Percentiles rank a stretch among this genome's conserved stretches.
These are phyloP conservation scores for Moringa oleifera DNA, from an alignment of 345 rosid genomes.

Conservation along the genomic window DNA sequence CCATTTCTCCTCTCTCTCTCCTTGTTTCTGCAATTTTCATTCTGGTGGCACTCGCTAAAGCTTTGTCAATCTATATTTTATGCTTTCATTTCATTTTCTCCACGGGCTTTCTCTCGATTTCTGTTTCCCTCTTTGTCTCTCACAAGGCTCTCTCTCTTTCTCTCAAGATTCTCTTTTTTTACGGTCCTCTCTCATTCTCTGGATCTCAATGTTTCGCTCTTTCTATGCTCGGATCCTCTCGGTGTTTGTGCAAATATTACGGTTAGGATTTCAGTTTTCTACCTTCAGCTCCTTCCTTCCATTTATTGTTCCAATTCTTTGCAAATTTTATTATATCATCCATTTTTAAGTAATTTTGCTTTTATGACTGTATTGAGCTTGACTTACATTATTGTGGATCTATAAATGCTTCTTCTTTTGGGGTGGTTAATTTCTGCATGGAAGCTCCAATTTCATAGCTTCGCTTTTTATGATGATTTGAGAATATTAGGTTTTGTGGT, in stretches of 20 bases:
- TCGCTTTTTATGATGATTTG: not conserved
- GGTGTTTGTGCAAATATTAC: constrained; percentile 22
- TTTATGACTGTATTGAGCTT: not conserved
- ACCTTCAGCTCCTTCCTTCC: not conserved
- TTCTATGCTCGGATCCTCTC: constrained; percentile 37
- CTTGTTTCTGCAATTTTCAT: not conserved
- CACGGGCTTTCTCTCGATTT: not conserved
- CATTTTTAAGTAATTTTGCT: not conserved
- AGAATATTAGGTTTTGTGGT: not conserved
- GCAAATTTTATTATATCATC: no score
- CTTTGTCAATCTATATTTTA: not conserved
- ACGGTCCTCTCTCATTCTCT: not conserved
- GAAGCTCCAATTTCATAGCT: not conserved
- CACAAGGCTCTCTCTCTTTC: not conserved
- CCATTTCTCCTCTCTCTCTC: constrained; percentile 21
- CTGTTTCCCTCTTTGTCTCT: constrained; percentile 5
- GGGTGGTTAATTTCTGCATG: not conserved
- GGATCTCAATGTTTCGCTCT: constrained; percentile 32
- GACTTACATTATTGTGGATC: not conserved
- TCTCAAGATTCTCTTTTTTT: constrained; percentile 5
- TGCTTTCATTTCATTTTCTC: not conserved
- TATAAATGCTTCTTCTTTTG: not conserved
- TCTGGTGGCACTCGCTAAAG: not conserved
- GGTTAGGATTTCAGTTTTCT: constrained; percentile 20
- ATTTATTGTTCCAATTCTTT: no score